Conservation (phyloP, 2,329 filamentous ascomycete species). For the Apiospora pterosperma region DNA sequence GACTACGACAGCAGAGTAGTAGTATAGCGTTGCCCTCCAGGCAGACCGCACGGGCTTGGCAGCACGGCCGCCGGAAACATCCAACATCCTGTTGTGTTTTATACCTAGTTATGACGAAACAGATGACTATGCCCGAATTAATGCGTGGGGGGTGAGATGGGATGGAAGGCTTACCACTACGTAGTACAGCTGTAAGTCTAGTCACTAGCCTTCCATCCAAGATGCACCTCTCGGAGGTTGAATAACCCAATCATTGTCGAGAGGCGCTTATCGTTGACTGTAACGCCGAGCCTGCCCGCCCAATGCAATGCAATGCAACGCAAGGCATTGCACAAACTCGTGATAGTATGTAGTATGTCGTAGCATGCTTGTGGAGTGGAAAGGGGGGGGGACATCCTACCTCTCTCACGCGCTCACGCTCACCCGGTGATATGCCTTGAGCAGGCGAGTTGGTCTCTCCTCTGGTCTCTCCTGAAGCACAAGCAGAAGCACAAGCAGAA, state of each 20-base stretch:
- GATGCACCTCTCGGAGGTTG: background rate
- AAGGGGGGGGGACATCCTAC: background rate
- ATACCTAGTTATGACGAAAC: background rate
- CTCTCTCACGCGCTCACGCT: background rate
- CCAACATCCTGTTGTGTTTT: background rate
- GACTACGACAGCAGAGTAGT: background rate
- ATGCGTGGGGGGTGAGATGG: background rate
- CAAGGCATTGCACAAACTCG: background rate
- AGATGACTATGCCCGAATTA: background rate
- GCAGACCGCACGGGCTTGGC: background rate
- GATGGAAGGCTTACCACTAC: background rate
- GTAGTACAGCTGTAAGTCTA: background rate
- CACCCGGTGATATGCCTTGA: background rate
- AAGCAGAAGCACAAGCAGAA: background rate
- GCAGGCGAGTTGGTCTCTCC: background rate
- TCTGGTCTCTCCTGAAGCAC: background rate
- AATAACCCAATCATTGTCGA: background rate
- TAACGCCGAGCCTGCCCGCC: background rate
- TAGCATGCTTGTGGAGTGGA: background rate
- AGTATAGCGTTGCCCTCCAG: background rate
- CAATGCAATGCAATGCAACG: background rate
- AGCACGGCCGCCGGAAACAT: background rate
- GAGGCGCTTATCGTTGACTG: background rate
- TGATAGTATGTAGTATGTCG: background rate
- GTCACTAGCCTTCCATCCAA: background rate